These are phyloP conservation scores for Begonia masoniana DNA, from an alignment of 306 rosid genomes.

Conservation along the genomic window DNA sequence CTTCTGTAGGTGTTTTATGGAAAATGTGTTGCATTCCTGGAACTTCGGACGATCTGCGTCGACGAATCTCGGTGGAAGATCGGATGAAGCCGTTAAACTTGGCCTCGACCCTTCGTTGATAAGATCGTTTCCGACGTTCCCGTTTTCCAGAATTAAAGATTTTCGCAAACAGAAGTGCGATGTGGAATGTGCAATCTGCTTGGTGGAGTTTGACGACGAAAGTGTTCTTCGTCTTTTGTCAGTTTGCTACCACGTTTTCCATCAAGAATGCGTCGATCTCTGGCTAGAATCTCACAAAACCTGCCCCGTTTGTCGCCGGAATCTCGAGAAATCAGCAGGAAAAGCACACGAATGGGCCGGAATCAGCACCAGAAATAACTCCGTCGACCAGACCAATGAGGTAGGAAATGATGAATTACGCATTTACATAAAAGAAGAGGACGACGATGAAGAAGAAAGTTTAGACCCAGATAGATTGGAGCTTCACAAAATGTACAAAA, in stretches of 20 bases:
- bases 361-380: not conserved
- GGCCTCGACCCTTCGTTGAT: constrained; percentile 47
- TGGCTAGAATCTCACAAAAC: constrained; percentile 67
- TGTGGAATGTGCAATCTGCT: constrained; percentile 57
- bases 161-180: constrained; percentile 24
- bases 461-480: too few relatives aligned
- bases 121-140: constrained; percentile 39
- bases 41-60: constrained; percentile 22
- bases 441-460: too few relatives aligned
- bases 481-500: not conserved
- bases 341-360: constrained; percentile 8
- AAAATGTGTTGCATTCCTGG: constrained; percentile 16
- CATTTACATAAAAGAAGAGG: constrained; percentile 12
- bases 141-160: constrained; percentile 38
- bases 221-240: constrained; percentile 42
- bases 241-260: constrained; percentile 60
- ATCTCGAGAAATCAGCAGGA: constrained; percentile 20
- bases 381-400: too few relatives aligned
- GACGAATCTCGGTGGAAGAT: constrained; percentile 11
- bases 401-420: constrained; percentile 7
- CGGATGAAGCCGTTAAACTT: not conserved
- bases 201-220: constrained; percentile 47
- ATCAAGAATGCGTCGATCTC: constrained; percentile 60
- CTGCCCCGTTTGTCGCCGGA: constrained; percentile 63
- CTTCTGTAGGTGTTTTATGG: constrained; percentile 31